Evolutionary conservation across 176 grass and related monocot genomes (phyloP).

Genomic region (Tillandsia leiboldiana): DNA sequence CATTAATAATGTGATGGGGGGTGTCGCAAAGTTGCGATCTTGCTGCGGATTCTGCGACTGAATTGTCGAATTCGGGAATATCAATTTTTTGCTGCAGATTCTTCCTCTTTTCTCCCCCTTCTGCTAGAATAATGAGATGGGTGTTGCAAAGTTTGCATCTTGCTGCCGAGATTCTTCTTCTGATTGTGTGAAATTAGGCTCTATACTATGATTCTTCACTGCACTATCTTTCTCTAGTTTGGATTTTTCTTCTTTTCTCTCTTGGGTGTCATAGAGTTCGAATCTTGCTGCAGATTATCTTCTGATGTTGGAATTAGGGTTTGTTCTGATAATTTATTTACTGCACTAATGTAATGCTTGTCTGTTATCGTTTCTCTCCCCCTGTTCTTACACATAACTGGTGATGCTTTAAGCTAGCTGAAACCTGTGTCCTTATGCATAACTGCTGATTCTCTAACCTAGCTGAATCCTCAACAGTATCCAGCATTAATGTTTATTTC

Average conservation of each 20-base stretch:
- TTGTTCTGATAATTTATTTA: no score
- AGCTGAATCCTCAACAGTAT: no score
- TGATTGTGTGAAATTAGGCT: background rate
- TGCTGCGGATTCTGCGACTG: background rate
- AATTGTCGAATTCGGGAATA: no score
- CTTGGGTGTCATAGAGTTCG: background rate
- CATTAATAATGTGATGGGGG: background rate
- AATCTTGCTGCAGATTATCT: background rate
- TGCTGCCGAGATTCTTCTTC: background rate
- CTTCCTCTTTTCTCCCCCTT: background rate
- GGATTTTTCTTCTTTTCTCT: background rate
- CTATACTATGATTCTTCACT: background rate
- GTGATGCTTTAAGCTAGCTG: no score
- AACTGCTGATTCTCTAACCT: no score
- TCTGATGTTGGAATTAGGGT: background rate
- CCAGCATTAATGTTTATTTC: no score
- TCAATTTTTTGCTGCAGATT: background rate
- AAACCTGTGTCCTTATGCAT: background rate
- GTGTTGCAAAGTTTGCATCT: background rate
- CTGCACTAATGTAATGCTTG: no score
- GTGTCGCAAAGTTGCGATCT: slow-evolving; percentile 2
- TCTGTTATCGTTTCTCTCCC: no score
- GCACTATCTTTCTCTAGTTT: background rate
- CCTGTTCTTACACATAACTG: no score
- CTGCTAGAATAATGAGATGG: background rate